Evolutionary conservation across 441 rosid species (phyloP), one percentile per base, ranked within the genome.

Genomic region (Mallotus japonicus): DNA sequence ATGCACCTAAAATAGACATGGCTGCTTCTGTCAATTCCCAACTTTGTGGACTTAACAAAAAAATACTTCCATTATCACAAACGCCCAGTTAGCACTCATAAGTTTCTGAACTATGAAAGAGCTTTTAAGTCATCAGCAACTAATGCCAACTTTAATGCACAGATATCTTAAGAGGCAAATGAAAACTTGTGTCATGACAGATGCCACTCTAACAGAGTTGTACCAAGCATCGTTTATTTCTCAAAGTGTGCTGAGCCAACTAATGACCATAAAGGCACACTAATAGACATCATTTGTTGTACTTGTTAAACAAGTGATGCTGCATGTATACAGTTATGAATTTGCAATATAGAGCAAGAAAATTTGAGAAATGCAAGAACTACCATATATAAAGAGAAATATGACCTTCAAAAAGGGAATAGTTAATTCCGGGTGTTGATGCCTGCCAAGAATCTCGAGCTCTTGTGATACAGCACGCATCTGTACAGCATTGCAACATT

Each of bases 361-460:
- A 54, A 54, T 16, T 54, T 54, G 19, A 54, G 20, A 54, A 54
- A 17, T 54, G 8, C 20, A 54, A 54, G 17, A 59, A 16, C 57
- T 6, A 60, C 40, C 47, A 61, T 49, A 69, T 55, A 68, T 17
- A 71, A 1, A 13, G 62, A 53, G 54, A n/a, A 53, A 51, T 53
- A 56, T 37, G 17, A 95, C 99, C 99, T 95, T 95, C 63, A 95
- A 68, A 84, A 95, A 92, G 73, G 97, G 89, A 78, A 85, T 66
- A 76, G 95, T 95, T 77, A 95, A 84, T 79, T 89, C 89, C 60
- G 99, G 96, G 83, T 93, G 98, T 70, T 88, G 94, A 82, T 91
- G 91, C 84, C 98, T 86, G 70, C 96, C 90, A 80, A 95, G 93
- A 75, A 95, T 93, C 85, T 95, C 97, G 28, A 95, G 93, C 70